Evolutionary conservation across 2,329 filamentous ascomycete genomes (phyloP).

Genomic region (Penicillium italicum): DNA sequence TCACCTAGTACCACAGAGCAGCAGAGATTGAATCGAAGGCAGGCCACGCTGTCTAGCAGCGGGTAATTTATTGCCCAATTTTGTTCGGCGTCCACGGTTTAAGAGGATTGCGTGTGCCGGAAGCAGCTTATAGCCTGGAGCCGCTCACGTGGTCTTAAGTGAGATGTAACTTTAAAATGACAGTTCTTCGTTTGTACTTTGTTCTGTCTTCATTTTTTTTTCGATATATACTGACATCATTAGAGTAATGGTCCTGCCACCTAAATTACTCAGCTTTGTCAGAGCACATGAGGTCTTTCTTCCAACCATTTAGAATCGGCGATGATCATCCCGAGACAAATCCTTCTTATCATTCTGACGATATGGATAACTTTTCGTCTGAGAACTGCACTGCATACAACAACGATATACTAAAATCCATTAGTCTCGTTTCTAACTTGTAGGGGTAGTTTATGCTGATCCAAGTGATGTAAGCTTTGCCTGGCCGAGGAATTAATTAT

Average conservation of each 20-base stretch:
- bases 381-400: not conserved
- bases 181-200: not conserved
- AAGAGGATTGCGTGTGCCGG: constrained; percentile 20
- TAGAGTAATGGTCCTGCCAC: not conserved
- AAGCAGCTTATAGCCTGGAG: constrained; percentile 14
- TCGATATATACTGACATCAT: not conserved
- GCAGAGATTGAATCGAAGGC: not conserved
- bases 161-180: not conserved
- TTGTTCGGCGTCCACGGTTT: not conserved
- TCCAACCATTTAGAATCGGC: not conserved
- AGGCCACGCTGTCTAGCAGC: constrained; percentile 8
- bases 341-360: not conserved
- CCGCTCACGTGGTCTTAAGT: constrained; percentile 19
- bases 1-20: not conserved
- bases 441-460: not conserved
- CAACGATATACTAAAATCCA: not conserved
- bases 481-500: not conserved
- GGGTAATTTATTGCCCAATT: constrained; percentile 5
- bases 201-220: not conserved
- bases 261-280: not conserved
- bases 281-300: not conserved
- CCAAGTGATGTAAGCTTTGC: no score
- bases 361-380: not conserved
- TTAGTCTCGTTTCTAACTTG: not conserved
- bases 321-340: constrained; percentile 1